A percentile compares a stretch with the other conserved stretches of the same genome.
These are phyloP conservation scores for Typha latifolia DNA, from an alignment of 176 grass and related monocot species.

Conservation along the genomic window DNA sequence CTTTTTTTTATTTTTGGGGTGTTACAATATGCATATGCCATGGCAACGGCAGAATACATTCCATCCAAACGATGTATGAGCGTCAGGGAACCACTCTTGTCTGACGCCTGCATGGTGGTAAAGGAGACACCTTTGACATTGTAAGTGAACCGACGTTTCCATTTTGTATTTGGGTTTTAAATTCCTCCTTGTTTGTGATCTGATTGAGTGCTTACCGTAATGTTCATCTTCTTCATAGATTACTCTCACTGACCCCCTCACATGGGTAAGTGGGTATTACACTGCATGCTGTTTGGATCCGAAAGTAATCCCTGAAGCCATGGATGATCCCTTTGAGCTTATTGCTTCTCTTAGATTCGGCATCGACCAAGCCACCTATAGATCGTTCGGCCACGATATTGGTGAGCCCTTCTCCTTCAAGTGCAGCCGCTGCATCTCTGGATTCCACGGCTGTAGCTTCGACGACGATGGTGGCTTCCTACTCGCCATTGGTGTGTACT, in stretches of 20 bases:
- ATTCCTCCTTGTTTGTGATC: not conserved
- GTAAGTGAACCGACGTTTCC: not conserved
- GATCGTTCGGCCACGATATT: not conserved
- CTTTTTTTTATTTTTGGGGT: too few relatives aligned
- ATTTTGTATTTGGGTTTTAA: not conserved
- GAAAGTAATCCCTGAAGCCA: not conserved
- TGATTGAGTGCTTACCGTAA: not conserved
- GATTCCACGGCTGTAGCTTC: not conserved
- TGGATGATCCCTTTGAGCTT: not conserved
- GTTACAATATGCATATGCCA: not conserved
- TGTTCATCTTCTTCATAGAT: not conserved
- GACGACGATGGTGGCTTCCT: not conserved
- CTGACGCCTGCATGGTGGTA: not conserved
- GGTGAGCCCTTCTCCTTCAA: not conserved
- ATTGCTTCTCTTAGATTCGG: not conserved
- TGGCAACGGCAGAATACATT: not conserved
- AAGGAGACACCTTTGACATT: not conserved
- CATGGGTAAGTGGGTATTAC: not conserved
- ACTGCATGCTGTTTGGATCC: not conserved
- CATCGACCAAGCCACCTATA: not conserved
- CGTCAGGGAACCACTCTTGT: not conserved
- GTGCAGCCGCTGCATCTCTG: not conserved
- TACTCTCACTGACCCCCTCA: not conserved
- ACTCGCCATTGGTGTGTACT: not conserved
- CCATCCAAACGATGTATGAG: not conserved